Conservation (phyloP, 2,329 filamentous ascomycete genomes). For the Colletotrichum graminicola region DNA sequence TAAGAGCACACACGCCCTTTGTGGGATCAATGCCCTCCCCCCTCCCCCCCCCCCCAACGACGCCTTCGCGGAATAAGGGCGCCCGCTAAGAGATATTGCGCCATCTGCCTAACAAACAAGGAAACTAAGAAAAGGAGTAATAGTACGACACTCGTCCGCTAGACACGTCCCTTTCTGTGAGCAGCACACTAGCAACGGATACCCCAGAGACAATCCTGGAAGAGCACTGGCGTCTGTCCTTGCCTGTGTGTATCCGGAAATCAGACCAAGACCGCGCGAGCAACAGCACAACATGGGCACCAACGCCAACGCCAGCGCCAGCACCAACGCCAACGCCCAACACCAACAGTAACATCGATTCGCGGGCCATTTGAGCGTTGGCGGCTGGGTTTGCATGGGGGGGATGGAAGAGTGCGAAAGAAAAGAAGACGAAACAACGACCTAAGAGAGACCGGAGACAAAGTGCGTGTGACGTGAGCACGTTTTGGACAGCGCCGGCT, state of each 20-base stretch:
- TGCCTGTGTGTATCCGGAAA: conserved; percentile 2
- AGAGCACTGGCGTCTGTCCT: conserved; percentile 8
- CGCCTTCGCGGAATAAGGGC: conserved; percentile 26
- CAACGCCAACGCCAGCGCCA: conserved; percentile 17
- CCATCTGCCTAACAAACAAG: conserved; percentile 13
- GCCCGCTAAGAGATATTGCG: conserved; percentile 18
- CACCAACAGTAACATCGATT: background rate
- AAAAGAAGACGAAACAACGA: conserved; percentile 11
- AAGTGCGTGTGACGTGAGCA: conserved; percentile 6
- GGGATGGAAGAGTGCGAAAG: background rate
- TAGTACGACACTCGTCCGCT: conserved; percentile 22
- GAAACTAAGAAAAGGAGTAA: background rate
- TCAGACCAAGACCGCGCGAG: background rate
- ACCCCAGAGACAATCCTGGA: background rate
- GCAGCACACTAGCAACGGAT: conserved; percentile 6
- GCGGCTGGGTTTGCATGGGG: background rate
- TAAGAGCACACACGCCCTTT: background rate
- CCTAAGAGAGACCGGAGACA: conserved; percentile 9
- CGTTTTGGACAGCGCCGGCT: conserved; percentile 1
- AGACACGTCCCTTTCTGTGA: conserved; percentile 20
- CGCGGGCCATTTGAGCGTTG: conserved; percentile 38
- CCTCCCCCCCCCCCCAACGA: background rate
- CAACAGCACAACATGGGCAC: background rate
- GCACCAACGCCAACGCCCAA: conserved; percentile 10
- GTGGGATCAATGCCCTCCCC: background rate